Evolutionary conservation across 352 stramenopile species (phyloP), one percentile per base, ranked within the genome.

Genomic region (Globisporangium okanoganense): DNA sequence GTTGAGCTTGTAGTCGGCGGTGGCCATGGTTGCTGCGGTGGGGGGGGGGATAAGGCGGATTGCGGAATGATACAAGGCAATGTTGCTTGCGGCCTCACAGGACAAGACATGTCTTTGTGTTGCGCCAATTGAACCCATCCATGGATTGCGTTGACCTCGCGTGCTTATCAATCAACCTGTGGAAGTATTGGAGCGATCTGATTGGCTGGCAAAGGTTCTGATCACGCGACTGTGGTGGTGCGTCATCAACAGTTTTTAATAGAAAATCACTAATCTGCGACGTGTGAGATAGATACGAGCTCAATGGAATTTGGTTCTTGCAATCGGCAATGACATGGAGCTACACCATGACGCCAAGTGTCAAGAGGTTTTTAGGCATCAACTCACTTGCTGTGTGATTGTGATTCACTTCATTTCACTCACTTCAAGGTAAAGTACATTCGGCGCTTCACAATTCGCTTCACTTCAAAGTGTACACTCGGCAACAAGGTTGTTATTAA

Each of bases 1-100:
- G 56, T 73, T 77, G 52, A 80, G 61, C 56, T 71, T 77, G 66
- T 74, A 77, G 56, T 61, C 40, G 25, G 60, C 18, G 51, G 54
- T 65, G 55, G 58, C 43, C n/a, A 48, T 48, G 41, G n/a, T 16
- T 27, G 41, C 6, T 10, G 7, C 6, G 10, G 38, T 10, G 38
- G 5, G 7, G 38, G 38, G 0, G 38, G 16, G 0, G 16, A 18
- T 41, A 5, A n/a, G 9, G 38, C 38, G 38, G 20, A 22, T 20
- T 44, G 38, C 38, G 7, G 38, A 44, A 20, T 44, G 38, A 18
- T 41, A 14, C 3, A n/a, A 5, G 5, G 13, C 36, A 41, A 41
- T 14, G 29, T 5, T 3, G 9, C 35, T 4, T 12, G 35, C 35
- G 35, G 35, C 35, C 35, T 40, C 35, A 12, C 2, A n/a, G 36